Evolutionary conservation across 2,329 filamentous ascomycete genomes (phyloP), one percentile per base, ranked within the genome.

Genomic region (Exserohilum rostratum): DNA sequence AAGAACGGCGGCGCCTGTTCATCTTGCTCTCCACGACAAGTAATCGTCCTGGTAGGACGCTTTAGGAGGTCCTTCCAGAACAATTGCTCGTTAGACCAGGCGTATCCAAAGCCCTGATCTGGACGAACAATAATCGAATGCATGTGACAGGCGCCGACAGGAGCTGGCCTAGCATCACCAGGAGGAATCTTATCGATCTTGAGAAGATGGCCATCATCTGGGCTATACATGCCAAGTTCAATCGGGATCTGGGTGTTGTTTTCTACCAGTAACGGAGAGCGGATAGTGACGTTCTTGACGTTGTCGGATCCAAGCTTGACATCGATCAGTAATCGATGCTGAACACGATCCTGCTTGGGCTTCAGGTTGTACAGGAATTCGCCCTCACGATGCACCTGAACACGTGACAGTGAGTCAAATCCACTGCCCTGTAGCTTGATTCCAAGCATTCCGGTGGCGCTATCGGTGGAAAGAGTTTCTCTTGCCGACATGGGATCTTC

Each of bases 111-210:
- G 3, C 95, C 95, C 67, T 95, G 91, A 71, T 98, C 95, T 1
- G 95, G 95, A 30, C 95, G 87, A 38, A 99, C 82, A 7, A 99
- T 84, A 6, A 96, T 80, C 0, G 89, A 91, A 77, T 98, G 96
- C 77, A 96, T 85, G 71, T 88, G 98, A 0, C 90, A 92, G 1
- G 93, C 92, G 12, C 95, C 96, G 6, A 99, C 92, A 0, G 95
- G 95, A 10, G 92, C 91, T 7, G 95, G 93, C 15, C 92, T 85
- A 47, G 88, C 88, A 72, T 97, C 93, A 0, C 96, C 95, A 0
- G 95, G 96, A 0, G 91, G 85, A 51, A 99, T 93, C 79, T 98
- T 98, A 77, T 99, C 96, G 58, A 99, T 97, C 79, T 97, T 98
- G 60, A 98, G 84, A 15, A 99, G 81, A 73, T 97, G 89, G 0